Conservation (phyloP, 2,329 filamentous ascomycete genomes). For the Leptosphaerulina australis region DNA sequence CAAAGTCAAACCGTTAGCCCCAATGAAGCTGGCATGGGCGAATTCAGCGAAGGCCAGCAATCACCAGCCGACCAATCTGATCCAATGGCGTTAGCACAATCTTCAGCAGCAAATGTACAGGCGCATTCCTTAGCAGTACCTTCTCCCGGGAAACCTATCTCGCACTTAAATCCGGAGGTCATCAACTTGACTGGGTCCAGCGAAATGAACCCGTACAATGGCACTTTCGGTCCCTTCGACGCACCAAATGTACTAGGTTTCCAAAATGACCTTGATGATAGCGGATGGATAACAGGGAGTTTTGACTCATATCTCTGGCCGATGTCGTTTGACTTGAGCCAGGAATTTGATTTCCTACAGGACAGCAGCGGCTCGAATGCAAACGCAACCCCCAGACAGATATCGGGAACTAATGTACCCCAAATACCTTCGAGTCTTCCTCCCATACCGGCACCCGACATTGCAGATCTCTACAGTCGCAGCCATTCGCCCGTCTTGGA, state of each 20-base stretch:
- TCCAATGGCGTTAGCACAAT: background rate
- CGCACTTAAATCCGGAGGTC: background rate
- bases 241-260: background rate
- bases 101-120: too few relatives aligned
- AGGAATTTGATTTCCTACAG: background rate
- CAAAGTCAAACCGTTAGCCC: background rate
- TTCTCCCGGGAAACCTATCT: background rate
- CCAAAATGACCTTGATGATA: background rate
- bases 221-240: background rate
- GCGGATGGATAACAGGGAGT: background rate
- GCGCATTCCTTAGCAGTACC: background rate
- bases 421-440: background rate
- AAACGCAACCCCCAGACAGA: background rate
- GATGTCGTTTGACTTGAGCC: background rate
- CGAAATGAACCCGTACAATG: background rate
- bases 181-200: too few relatives aligned
- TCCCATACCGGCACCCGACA: constrained; percentile 6
- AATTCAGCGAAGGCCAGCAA: background rate
- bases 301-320: background rate
- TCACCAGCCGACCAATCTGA: background rate
- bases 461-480: constrained; percentile 3
- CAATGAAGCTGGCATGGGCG: background rate
- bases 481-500: constrained; percentile 6
- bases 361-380: background rate
- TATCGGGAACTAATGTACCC: background rate